Evolutionary conservation across 2,329 filamentous ascomycete species (phyloP), one percentile per base, ranked within the genome.

Genomic region (Diaporthe vexans): DNA sequence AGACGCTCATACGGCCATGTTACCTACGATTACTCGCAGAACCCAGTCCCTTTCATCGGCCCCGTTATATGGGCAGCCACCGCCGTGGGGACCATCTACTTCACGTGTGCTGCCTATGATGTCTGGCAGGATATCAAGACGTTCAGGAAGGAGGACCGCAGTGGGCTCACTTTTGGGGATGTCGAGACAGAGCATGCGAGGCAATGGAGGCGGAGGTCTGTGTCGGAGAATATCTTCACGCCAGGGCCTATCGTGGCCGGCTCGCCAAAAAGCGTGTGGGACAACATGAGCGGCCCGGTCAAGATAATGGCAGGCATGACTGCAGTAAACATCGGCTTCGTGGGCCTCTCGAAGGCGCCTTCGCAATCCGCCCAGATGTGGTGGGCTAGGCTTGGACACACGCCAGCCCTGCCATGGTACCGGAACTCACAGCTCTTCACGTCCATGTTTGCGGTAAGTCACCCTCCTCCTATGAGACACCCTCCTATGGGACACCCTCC

Each of bases 391-490:
- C 72, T 74, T 6, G 74, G 59, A 2, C 74, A 75, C 48, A 58
- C 40, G 1, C 74, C 74, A 19, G 74, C 59, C n/a, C 40, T 68
- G 4, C 72, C 72, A 1, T 24, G 52, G 51, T 75, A 69, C 40
- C 61, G 24, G 17, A 59, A 70, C 48, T 33, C 68, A 15, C 74
- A 75, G 7, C 48, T 81, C 35, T 73, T 83, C 33, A 79, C 79
- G 1, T 79, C 79, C n/a, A 76, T 77, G 0, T 82, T 83, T 71
- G 78, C 78, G 7, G 70, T 72, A 13, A 46, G 70, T 54, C 13
- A 5, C 13, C 21, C 8, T 51, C 21, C 8, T 51, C 7, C 19
- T 29, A 4, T 29, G 29, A 4, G 29, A 6, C 35, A 37, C 35
- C 48, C 8, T 5, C 21, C 37, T 29, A 29, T 29, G 29, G 29